Evolutionary conservation across 2,329 filamentous ascomycete species (phyloP).

Genomic region (Ophiocordyceps camponoti-floridani): DNA sequence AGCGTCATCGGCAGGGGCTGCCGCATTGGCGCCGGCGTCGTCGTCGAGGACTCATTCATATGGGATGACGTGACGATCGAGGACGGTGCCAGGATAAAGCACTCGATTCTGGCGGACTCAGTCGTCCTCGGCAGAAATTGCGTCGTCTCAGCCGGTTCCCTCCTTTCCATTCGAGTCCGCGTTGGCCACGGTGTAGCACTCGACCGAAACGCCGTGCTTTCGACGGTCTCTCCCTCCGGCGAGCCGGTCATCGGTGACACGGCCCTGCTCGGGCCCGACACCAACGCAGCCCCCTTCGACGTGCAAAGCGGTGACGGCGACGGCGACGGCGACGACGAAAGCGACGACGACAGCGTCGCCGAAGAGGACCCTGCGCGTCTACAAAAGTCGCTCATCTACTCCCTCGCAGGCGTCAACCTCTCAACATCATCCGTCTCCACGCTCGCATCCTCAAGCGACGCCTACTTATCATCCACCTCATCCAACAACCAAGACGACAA

Average conservation of each 20-base stretch:
- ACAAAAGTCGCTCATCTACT: constrained; percentile 38
- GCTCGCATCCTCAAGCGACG: constrained; percentile 46
- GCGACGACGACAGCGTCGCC: constrained; percentile 12
- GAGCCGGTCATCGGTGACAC: constrained; percentile 21
- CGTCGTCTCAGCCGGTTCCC: constrained; percentile 49
- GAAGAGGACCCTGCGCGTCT: constrained; percentile 30
- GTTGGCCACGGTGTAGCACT: constrained; percentile 44
- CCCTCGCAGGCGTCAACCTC: constrained; percentile 31
- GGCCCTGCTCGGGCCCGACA: constrained; percentile 26
- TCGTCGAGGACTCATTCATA: constrained; percentile 62
- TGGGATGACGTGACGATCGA: constrained; percentile 73
- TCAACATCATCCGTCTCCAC: constrained; percentile 38
- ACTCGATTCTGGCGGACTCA: constrained; percentile 60
- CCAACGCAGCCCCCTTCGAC: constrained; percentile 33
- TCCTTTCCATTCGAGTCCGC: constrained; percentile 64
- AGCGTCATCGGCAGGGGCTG: constrained; percentile 74
- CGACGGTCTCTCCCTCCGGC: constrained; percentile 16
- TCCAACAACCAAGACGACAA: constrained; percentile 10
- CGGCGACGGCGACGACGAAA: neutral
- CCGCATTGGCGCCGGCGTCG: constrained; percentile 70
- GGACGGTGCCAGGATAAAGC: constrained; percentile 51
- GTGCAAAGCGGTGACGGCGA: constrained; percentile 24
- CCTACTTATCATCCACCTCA: constrained; percentile 41
- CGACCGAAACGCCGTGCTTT: constrained; percentile 15
- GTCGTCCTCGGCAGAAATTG: constrained; percentile 55